phyloP scores from a whole-genome alignment of 2,329 filamentous ascomycete species.

The Aspergillus sergii region DNA sequence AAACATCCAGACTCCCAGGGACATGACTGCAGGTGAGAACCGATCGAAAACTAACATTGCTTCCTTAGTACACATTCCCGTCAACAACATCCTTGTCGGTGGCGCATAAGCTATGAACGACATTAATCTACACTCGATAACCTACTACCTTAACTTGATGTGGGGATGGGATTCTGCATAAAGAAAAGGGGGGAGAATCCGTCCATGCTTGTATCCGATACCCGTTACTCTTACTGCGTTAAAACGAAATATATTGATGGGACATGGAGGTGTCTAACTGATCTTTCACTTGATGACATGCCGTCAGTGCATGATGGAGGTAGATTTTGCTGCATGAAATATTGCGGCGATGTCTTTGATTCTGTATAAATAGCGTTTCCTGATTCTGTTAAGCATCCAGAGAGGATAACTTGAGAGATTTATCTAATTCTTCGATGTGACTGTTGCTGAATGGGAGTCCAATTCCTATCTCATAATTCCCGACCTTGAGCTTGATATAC shows the following conservation, averaged over 20 bases:
- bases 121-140: background rate
- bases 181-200: background rate
- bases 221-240: constrained; percentile 5
- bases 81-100: constrained; percentile 55
- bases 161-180: background rate
- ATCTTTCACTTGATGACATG: background rate
- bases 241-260: constrained; percentile 2
- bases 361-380: constrained; percentile 14
- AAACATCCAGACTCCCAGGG: background rate
- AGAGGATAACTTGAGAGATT: background rate
- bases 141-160: background rate
- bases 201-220: constrained; percentile 5
- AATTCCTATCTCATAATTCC: background rate
- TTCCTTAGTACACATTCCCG: constrained; percentile 50
- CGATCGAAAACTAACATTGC: constrained; percentile 17
- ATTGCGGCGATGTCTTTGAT: constrained; percentile 7
- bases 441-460: background rate
- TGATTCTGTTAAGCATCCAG: background rate
- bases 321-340: background rate
- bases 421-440: background rate
- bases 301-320: background rate
- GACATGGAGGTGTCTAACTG: background rate
- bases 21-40: background rate
- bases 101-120: constrained; percentile 37
- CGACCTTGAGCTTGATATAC: background rate